Evolutionary conservation across 306 rosid genomes (phyloP).

Genomic region (Quercus ilex): DNA sequence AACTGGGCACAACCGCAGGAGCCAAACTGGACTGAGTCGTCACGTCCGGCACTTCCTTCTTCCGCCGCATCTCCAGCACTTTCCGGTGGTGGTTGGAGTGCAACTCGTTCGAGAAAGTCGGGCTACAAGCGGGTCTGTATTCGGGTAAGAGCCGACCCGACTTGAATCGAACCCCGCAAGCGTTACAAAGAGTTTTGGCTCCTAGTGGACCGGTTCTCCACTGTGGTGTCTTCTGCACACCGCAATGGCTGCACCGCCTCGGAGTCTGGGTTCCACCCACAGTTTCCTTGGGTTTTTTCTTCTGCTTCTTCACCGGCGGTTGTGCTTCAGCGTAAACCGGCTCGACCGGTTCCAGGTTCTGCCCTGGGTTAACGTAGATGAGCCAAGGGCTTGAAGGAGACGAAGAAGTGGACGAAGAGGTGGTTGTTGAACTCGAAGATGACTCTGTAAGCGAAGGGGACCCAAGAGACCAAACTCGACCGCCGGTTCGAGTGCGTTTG

Average conservation of each 20-base stretch:
- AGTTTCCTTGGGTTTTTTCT: conserved; percentile 17
- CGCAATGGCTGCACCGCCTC: conserved; percentile 91
- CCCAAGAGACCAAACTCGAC: conserved; percentile 72
- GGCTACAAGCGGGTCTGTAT: conserved; percentile 96
- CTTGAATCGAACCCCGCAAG: conserved; percentile 87
- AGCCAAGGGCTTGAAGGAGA: conserved; percentile 52
- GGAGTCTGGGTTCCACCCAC: conserved; percentile 30
- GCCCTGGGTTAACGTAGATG: conserved; percentile 25
- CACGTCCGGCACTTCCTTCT: conserved; percentile 44
- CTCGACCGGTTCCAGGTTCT: conserved; percentile 19
- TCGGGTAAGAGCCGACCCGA: conserved; percentile 94
- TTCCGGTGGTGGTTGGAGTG: conserved; percentile 98
- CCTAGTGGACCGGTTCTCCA: conserved; percentile 96
- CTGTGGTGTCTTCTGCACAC: conserved; percentile 95
- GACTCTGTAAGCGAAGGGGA: conserved; percentile 59
- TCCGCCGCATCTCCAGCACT: conserved; percentile 92
- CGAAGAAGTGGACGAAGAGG: conserved; percentile 56
- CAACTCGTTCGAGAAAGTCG: conserved; percentile 71
- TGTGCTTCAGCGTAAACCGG: conserved; percentile 19
- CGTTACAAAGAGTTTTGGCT: conserved; percentile 82
- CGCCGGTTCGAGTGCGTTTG: conserved; percentile 62
- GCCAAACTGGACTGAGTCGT: conserved; percentile 31
- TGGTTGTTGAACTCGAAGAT: conserved; percentile 45
- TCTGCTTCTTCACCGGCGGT: conserved; percentile 33
- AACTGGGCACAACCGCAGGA: conserved; percentile 44